Conservation (phyloP, 2,329 filamentous ascomycete species). For the Leptographium flavum region DNA sequence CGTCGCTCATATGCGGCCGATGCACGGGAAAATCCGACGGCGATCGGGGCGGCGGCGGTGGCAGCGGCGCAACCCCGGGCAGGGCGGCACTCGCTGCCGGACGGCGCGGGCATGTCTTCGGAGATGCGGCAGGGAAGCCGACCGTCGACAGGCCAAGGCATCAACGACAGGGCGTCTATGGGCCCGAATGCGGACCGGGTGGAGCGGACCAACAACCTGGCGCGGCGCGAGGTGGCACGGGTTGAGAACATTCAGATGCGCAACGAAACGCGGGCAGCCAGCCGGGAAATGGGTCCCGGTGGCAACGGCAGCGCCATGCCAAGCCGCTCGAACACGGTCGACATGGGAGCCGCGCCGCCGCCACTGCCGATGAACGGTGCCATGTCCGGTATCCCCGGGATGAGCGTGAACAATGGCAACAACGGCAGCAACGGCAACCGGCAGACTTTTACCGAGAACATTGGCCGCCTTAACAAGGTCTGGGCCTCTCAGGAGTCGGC, state of each 20-base stretch:
- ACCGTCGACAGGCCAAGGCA: conserved; percentile 3
- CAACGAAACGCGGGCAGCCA: conserved; percentile 31
- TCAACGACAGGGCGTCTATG: not conserved
- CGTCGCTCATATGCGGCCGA: conserved; percentile 20
- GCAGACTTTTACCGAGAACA: conserved; percentile 29
- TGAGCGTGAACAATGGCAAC: conserved; percentile 12
- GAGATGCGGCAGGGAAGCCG: conserved; percentile 22
- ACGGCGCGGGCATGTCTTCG: conserved; percentile 16
- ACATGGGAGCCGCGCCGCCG: not conserved
- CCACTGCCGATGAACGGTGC: conserved; percentile 10
- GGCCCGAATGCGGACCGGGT: conserved; percentile 17
- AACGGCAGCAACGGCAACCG: conserved; percentile 12
- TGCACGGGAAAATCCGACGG: conserved; percentile 15
- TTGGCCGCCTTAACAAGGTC: conserved; percentile 38
- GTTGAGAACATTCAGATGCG: conserved; percentile 36
- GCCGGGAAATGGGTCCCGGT: conserved; percentile 21
- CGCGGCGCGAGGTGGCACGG: conserved; percentile 36
- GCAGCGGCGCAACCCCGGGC: conserved; percentile 8
- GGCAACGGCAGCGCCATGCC: not conserved
- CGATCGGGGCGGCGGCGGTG: conserved; percentile 2
- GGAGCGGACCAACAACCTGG: conserved; percentile 33
- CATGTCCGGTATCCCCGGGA: conserved; percentile 7
- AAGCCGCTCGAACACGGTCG: not conserved
- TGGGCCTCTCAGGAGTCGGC: conserved; percentile 40
- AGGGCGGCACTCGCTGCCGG: conserved; percentile 20